Percentiles rank a stretch among this genome's conserved stretches.
These are phyloP conservation scores for Mortierella sp. DNA, from an alignment of 371 early-diverging fungal species.

Conservation along the genomic window DNA sequence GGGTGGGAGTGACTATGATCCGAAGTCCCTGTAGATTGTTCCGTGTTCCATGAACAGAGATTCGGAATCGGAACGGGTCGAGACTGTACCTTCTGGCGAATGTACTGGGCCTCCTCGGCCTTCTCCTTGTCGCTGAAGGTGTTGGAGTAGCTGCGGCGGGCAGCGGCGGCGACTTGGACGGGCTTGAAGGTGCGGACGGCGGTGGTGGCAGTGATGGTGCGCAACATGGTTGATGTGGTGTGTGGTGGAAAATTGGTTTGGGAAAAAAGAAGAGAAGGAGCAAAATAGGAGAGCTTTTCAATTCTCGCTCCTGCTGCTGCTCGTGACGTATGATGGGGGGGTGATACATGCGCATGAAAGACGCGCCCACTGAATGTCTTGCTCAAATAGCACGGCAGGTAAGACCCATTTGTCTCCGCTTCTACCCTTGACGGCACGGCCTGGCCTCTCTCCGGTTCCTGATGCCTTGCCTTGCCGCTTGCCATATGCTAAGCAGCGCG, in stretches of 20 bases:
- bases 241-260: not conserved
- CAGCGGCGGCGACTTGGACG: slow-evolving; percentile 46
- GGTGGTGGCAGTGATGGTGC: slow-evolving; percentile 47
- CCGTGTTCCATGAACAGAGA: not conserved
- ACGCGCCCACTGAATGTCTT: not conserved
- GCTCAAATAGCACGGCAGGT: not conserved
- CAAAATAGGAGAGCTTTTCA: not conserved
- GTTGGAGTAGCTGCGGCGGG: slow-evolving; percentile 41
- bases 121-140: slow-evolving; percentile 43
- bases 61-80: not conserved
- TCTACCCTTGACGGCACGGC: not conserved
- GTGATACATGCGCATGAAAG: not conserved
- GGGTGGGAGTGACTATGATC: not conserved
- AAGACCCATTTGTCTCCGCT: not conserved
- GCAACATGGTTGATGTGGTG: slow-evolving; percentile 43
- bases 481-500: too few relatives aligned
- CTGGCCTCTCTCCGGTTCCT: not conserved
- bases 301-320: not conserved
- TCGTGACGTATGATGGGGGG: slow-evolving; percentile 18
- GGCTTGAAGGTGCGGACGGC: slow-evolving; percentile 56
- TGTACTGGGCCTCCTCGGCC: slow-evolving; percentile 47
- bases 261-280: not conserved
- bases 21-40: not conserved
- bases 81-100: slow-evolving; percentile 39
- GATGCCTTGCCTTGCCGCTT: not conserved